Conservation (phyloP, 2,329 filamentous ascomycete genomes). For the Kalmusia sp. region DNA sequence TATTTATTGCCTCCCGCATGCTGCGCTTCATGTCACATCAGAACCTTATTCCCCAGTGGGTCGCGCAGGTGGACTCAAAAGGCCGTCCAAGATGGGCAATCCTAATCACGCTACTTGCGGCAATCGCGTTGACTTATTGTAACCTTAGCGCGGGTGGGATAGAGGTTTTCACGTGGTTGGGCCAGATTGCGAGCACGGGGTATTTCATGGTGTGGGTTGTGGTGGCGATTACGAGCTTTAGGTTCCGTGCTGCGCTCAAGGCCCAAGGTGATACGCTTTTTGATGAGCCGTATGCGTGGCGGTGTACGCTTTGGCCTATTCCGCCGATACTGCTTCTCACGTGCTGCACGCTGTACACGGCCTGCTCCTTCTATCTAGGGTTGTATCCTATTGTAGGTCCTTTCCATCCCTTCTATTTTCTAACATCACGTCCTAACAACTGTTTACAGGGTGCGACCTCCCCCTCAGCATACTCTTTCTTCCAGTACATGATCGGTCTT, state of each 20-base stretch:
- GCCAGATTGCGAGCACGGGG: conserved; percentile 38
- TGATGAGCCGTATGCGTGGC: conserved; percentile 36
- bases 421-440: background rate
- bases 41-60: conserved; percentile 31
- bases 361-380: conserved; percentile 7
- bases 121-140: conserved; percentile 39
- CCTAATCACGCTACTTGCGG: conserved; percentile 31
- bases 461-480: conserved; percentile 7
- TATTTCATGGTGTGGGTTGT: conserved; percentile 47
- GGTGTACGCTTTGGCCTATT: conserved; percentile 35
- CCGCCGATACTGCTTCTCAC: conserved; percentile 33
- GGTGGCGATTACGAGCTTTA: conserved; percentile 38
- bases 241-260: conserved; percentile 38
- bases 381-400: conserved; percentile 2
- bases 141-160: conserved; percentile 30
- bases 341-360: conserved; percentile 12
- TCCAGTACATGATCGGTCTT: conserved; percentile 8
- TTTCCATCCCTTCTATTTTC: background rate
- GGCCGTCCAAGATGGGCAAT: conserved; percentile 41
- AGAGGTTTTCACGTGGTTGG: conserved; percentile 34
- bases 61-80: conserved; percentile 35
- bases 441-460: background rate
- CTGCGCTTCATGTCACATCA: conserved; percentile 36
- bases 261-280: conserved; percentile 37
- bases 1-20: conserved; percentile 44